phyloP scores from a whole-genome alignment of 257 asterid species.

The Solanum pennellii region DNA sequence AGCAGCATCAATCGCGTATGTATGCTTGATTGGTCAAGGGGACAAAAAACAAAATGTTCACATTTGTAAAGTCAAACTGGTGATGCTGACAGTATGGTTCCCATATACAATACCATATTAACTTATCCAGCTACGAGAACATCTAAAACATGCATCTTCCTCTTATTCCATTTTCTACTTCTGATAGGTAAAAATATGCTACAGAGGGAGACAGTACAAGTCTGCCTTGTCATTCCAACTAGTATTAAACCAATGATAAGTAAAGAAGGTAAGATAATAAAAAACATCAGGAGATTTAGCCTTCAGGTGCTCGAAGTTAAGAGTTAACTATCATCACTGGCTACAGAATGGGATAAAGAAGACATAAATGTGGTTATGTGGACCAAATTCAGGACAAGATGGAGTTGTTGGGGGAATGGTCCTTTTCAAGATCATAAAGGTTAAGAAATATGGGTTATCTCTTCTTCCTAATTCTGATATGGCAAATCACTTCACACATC shows the following conservation, averaged over 20 bases:
- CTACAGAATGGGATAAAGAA: background rate
- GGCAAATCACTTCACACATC: background rate
- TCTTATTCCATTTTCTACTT: background rate
- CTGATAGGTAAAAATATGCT: background rate
- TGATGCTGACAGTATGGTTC: background rate
- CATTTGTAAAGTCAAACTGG: background rate
- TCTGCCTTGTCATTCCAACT: background rate
- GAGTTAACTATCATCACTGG: background rate
- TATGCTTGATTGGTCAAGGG: constrained; percentile 40
- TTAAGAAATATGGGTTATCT: background rate
- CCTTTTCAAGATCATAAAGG: background rate
- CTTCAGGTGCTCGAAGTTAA: background rate
- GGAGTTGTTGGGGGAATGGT: background rate
- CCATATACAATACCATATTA: background rate
- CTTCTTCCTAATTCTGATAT: background rate
- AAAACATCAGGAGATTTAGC: background rate
- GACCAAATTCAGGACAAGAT: background rate
- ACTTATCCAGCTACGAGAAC: background rate
- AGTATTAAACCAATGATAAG: background rate
- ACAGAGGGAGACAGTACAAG: background rate
- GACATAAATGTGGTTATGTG: background rate
- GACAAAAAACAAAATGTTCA: constrained; percentile 4
- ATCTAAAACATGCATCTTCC: background rate
- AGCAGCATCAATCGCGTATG: constrained; percentile 96
- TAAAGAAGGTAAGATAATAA: background rate